These are phyloP conservation scores for Multifurca ochricompacta DNA, from an alignment of 768 basidiomycete genomes.

Conservation along the genomic window DNA sequence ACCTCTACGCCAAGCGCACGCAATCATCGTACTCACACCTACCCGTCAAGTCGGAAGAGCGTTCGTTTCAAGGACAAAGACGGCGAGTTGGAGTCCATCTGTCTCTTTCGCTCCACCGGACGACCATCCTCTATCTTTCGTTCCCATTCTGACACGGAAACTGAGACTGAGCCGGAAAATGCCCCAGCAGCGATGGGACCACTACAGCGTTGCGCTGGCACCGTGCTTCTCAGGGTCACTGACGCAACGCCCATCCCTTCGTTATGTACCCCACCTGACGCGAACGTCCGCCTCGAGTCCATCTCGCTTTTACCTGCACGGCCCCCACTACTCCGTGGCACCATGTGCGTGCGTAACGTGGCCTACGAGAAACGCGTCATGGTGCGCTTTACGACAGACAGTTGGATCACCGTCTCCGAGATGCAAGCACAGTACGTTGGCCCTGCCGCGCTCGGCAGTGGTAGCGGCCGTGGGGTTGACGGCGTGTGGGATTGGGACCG, in stretches of 20 bases:
- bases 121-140: conserved; percentile 2
- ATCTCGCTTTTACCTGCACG: background rate
- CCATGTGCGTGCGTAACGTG: conserved; percentile 39
- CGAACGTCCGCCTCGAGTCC: conserved; percentile 6
- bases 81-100: background rate
- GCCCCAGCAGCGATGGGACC: background rate
- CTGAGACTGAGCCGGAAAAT: background rate
- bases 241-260: conserved; percentile 2
- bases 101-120: background rate
- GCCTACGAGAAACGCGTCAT: conserved; percentile 41
- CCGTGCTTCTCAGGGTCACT: background rate
- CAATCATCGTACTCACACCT: background rate
- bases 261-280: background rate
- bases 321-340: conserved; percentile 29
- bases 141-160: conserved; percentile 2
- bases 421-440: conserved; percentile 21
- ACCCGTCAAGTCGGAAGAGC: background rate
- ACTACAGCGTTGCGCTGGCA: background rate
- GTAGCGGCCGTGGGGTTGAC: too few relatives aligned
- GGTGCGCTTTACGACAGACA: conserved; percentile 42
- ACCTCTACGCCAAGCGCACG: too few relatives aligned
- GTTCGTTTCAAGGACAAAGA: conserved; percentile 7
- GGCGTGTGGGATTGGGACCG: too few relatives aligned
- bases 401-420: conserved; percentile 46
- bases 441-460: background rate